These are phyloP conservation scores for Penicillium expansum DNA, from an alignment of 2,329 filamentous ascomycete species.

Conservation along the genomic window DNA sequence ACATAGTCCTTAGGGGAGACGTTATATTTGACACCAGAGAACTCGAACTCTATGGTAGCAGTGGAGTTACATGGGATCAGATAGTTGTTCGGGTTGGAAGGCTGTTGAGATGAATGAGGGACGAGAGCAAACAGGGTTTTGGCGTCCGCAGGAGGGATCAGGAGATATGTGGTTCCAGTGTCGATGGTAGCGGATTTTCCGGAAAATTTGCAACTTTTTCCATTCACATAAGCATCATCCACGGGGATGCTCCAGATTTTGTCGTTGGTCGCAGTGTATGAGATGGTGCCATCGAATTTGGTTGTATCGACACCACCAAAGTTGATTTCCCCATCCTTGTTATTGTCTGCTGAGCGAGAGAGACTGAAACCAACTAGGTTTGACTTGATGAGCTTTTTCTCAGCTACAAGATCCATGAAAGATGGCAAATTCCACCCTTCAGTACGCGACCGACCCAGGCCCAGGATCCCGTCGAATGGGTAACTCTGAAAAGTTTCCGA, in stretches of 20 bases:
- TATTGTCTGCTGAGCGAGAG: conserved; percentile 63
- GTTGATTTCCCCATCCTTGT: conserved; percentile 71
- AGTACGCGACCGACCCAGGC: conserved; percentile 64
- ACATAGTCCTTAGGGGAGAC: conserved; percentile 73
- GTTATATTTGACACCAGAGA: conserved; percentile 65
- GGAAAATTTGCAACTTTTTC: conserved; percentile 53
- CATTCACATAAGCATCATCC: conserved; percentile 63
- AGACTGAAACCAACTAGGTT: conserved; percentile 72
- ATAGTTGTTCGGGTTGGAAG: conserved; percentile 55
- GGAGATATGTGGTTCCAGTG: conserved; percentile 76
- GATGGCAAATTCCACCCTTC: conserved; percentile 55
- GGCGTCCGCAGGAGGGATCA: conserved; percentile 67
- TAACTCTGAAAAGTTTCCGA: conserved; percentile 73
- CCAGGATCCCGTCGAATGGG: conserved; percentile 84
- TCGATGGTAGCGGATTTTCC: conserved; percentile 70
- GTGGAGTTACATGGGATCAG: conserved; percentile 70
- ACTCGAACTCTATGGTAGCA: conserved; percentile 60
- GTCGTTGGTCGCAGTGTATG: conserved; percentile 58
- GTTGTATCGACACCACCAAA: conserved; percentile 68
- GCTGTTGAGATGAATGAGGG: conserved; percentile 53
- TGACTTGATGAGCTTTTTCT: conserved; percentile 56
- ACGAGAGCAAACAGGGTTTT: conserved; percentile 66
- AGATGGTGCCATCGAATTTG: conserved; percentile 66
- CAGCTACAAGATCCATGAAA: conserved; percentile 62
- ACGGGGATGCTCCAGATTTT: conserved; percentile 72